Evolutionary conservation across 2,329 filamentous ascomycete genomes (phyloP), one percentile per base, ranked within the genome.

Genomic region (Aphanocladium album): DNA sequence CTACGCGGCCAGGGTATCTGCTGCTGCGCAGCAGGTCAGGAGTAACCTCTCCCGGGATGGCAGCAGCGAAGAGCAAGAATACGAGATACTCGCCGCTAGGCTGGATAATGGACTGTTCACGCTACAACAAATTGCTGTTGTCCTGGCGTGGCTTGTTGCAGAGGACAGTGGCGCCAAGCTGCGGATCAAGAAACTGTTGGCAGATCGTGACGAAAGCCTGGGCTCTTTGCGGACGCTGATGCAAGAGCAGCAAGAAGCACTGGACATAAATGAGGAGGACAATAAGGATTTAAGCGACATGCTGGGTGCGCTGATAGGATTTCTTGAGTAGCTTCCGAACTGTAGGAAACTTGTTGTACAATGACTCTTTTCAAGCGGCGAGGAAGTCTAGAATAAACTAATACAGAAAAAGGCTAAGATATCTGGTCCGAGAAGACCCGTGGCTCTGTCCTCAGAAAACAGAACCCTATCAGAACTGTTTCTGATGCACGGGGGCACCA

Each of bases 81-180:
- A 87, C 53, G 90, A 90, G 67, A 93, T 88, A 82, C 81, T 96
- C 25, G 86, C 89, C 0, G 79, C 86, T 56, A 81, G 90, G 52
- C 79, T 98, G 17, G 92, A 96, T 64, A 91, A 90, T 0, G 95
- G 95, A 0, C 76, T 98, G 6, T 96, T 90, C 72, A 88, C 85
- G 27, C 75, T 97, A 60, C 91, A 96, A 76, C 89, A 85, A 2
- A 84, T 95, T 50, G 93, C 98, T 76, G 83, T 92, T 0, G 85
- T 95, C 33, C 74, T 99, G 33, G 90, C 93, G 14, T 99, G 95
- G 95, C 80, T 98, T 35, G 82, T 91, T 8, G 95, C 93, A 0
- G 95, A 99, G 74, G 95, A 99, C 68, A 80, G 80, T 37, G 91
- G 90, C 0, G 90, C 91, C 1, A 84, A 81, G 67, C 79, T 76